Base-by-base conservation (phyloP, 1,284 basidiomycete species). In the Tetrapyrgos nigripes region DNA sequence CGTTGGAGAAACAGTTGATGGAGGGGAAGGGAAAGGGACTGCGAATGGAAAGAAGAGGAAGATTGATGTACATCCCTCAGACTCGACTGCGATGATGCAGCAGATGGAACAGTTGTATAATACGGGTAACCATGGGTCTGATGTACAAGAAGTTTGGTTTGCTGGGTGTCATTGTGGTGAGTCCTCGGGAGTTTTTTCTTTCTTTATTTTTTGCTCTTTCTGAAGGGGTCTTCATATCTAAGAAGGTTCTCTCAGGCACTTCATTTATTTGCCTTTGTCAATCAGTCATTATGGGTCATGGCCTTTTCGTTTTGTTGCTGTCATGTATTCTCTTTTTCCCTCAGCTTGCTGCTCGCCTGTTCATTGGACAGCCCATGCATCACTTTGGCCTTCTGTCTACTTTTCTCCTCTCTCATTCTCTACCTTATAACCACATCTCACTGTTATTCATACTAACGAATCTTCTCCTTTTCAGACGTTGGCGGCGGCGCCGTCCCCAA, bases 121-220 rank as follows among this genome's bases (percentile, higher is more conserved):
- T 40, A n/a, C 13, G 13, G 58, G 48, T 0, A 24, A 56, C 3
- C 53, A 53, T 28, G 40, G 26, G 43, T 75, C 74, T 6, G 59
- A 80, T 50, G 71, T 76, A 4, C 67, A 46, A 2, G 83, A 85
- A 69, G 83, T 83, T 46, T 83, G 81, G 80, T 83, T 83, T 58
- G 70, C 79, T n/a, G 80, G 82, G 2, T 78, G 76, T 60, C 81
- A 83, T 63, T 77, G 78, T 61, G 80, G 82, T 82, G 67, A 44
- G 78, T 71, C 17, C n/a, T 33, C 8, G 27, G 21, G 3, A 3
- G 11, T 35, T 33, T 3, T 21, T 31, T 29, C 44, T 23, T 47
- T 14, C 44, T 29, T 40, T 24, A 50, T 10, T 31, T 11, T 10
- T 29, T 35, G 24, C 29, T 33, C 29, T n/a, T n/a, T n/a, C n/a